These are phyloP conservation scores for Saturnispora hagleri DNA, from an alignment of 805 yeast species.

Conservation along the genomic window DNA sequence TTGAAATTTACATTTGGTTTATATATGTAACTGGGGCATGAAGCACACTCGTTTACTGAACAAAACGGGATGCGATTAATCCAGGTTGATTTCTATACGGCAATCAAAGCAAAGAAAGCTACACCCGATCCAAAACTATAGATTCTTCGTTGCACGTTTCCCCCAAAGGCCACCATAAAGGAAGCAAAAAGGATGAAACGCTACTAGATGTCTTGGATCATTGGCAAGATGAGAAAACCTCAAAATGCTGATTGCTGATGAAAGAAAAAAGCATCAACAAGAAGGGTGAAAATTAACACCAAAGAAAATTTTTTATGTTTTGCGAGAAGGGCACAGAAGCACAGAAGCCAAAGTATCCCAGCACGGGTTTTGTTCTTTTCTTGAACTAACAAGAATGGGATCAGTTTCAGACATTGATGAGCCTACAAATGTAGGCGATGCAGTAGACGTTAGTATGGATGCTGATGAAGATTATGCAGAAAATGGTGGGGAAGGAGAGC, in stretches of 20 bases:
- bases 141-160: not conserved
- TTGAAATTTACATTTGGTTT: no score
- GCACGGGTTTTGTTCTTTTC: not conserved
- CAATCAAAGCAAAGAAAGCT: not conserved
- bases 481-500: not conserved
- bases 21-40: conserved; percentile 10
- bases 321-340: not conserved
- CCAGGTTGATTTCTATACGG: conserved; percentile 7
- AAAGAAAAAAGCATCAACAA: not conserved
- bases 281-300: not conserved
- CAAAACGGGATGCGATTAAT: conserved; percentile 9
- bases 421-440: not conserved
- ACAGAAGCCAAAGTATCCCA: not conserved
- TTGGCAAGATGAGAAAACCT: conserved; percentile 6
- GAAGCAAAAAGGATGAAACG: not conserved
- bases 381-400: not conserved
- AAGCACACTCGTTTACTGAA: conserved; percentile 8
- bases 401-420: not conserved
- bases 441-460: not conserved
- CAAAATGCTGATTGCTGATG: conserved; percentile 4
- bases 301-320: not conserved
- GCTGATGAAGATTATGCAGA: not conserved
- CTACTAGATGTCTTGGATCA: not conserved
- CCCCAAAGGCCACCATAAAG: not conserved
- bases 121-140: not conserved